Evolutionary conservation across 2,329 filamentous ascomycete species (phyloP), one percentile per base, ranked within the genome.

Genomic region (Aschersonia sp.): DNA sequence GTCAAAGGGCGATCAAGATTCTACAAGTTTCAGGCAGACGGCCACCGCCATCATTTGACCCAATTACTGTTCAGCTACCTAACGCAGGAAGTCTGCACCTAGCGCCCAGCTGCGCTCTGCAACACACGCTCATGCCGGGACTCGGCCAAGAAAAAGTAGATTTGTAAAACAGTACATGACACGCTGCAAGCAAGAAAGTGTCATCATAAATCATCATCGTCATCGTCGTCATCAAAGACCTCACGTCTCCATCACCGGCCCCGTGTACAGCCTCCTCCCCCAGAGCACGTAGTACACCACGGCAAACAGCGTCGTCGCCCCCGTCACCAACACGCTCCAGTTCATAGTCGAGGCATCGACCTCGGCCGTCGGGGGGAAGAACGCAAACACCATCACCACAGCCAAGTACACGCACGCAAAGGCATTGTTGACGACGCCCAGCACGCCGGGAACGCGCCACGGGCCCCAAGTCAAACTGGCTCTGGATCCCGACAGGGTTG

Each of bases 351-450:
- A 2, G 57, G 58, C 50, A 10, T 47, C 9, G 46, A 61, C 44
- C 0, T 50, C 49, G 1, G 51, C 54, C 12, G 47, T 51, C 3
- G 65, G 63, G 0, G 61, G 72, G 70, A 69, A 75, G 30, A 77
- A 68, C 32, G 64, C 68, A 62, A 71, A 79, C 57, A 79, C 77
- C 44, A 75, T 67, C 5, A 77, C 64, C 39, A 78, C 70, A 2
- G 71, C 52, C 60, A 72, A 71, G 47, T 77, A 79, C 0, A 62
- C 31, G 53, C 69, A 73, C 1, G 73, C 71, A 52, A 75, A 72
- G 1, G 63, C 57, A 45, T 79, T 79, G 58, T 78, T 78, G 30
- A 68, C 51, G 5, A 66, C 72, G 0, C 76, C 75, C 1, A 74
- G 54, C 2, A 67, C 55, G 5, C 72, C 73, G 0, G 69, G 69